Percentiles rank a stretch among this genome's conserved stretches.
Conservation (phyloP, 768 basidiomycete genomes). For the Asterophora parasitica region DNA sequence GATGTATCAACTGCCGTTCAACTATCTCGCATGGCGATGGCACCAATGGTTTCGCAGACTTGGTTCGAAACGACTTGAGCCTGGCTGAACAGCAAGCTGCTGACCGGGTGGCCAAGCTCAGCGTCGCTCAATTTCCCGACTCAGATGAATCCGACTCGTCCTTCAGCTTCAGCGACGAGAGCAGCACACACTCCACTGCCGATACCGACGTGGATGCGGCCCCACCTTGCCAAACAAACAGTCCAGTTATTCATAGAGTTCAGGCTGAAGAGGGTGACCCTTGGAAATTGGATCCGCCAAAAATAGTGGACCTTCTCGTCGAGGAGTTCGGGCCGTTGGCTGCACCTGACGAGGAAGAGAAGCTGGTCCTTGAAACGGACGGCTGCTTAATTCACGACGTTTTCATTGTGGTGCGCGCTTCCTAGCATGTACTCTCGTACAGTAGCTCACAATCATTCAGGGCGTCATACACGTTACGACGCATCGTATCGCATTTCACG, state of each 20-base stretch:
- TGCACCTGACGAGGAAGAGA: constrained; percentile 38
- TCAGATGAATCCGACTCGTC: constrained; percentile 19
- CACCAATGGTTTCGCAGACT: constrained; percentile 32
- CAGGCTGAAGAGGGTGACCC: constrained; percentile 21
- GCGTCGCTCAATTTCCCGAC: constrained; percentile 28
- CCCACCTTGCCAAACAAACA: too few relatives aligned
- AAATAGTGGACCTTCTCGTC: constrained; percentile 45
- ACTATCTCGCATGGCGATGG: constrained; percentile 15
- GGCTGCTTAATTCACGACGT: constrained; percentile 47
- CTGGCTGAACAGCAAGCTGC: constrained; percentile 29
- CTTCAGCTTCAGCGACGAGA: too few relatives aligned
- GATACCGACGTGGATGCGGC: background rate
- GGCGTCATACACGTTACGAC: constrained; percentile 63
- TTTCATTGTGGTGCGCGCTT: constrained; percentile 38
- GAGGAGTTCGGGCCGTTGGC: constrained; percentile 56
- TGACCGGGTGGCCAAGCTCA: constrained; percentile 33
- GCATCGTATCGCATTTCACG: constrained; percentile 62
- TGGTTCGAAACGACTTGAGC: constrained; percentile 39
- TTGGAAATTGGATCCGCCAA: constrained; percentile 37
- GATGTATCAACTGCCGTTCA: constrained; percentile 18
- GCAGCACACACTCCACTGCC: too few relatives aligned
- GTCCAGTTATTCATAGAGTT: constrained; percentile 22
- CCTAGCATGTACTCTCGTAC: background rate
- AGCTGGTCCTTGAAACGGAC: constrained; percentile 49
- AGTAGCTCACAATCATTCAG: constrained; percentile 21